Base-by-base conservation (phyloP, 768 basidiomycete species). In the Lactifluus subvellereus region DNA sequence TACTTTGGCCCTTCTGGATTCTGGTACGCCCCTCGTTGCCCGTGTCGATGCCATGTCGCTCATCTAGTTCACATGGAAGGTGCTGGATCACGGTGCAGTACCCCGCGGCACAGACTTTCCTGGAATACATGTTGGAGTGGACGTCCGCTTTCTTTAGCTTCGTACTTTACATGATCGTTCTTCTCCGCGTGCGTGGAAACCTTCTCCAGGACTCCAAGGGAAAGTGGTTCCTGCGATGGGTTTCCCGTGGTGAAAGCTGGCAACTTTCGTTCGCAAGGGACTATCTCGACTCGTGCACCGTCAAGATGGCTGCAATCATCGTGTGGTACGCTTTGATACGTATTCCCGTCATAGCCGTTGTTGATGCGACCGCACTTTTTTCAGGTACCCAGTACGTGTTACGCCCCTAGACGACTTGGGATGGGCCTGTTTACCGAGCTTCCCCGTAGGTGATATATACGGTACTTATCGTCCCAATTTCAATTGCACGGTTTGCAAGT, bases 91-190 rank as follows among this genome's bases (percentile, higher is more conserved):
- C 79, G 8, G 59, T 69, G 3, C 65, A 69, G 14, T 82, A 82
- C 65, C 74, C 77, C 2, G 33, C 56, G 16, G 75, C 74, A 51
- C 77, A 77, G 49, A 70, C 73, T 11, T 72, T 72, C 54, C 67
- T 79, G 20, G 80, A 80, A 67, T 82, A 80, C 66, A 74, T 79
- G 67, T 74, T 79, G 75, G 75, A 76, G 54, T 77, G 73, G 67
- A 7, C 70, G 18, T 75, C 76, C 16, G 74, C 76, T 0, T 57
- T 65, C 1, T n/a, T 75, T 4, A 74, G 72, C 35, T 71, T 73
- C 61, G 1, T 74, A 6, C 66, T 77, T n/a, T 76, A 77, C 67
- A 68, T 69, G 14, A 62, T 65, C 35, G 70, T 76, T 51, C 65
- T 75, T 32, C 73, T 77, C 43, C 74, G 76, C 22, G 73, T 77